These are phyloP conservation scores for Tephrocybe sp. DNA, from an alignment of 768 basidiomycete species.

Conservation along the genomic window DNA sequence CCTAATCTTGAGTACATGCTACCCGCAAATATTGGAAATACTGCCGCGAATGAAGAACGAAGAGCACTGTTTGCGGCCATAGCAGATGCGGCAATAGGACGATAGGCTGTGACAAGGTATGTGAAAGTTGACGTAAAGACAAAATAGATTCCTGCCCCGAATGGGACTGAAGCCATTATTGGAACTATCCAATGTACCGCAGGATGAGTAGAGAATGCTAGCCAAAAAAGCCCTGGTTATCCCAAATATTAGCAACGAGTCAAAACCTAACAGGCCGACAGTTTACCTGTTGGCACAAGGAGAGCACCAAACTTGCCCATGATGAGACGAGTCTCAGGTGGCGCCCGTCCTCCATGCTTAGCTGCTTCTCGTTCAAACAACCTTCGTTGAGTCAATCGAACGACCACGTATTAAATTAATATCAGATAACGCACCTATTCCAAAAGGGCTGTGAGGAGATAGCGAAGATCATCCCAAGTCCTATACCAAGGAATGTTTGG, in stretches of 20 bases:
- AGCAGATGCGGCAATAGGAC: constrained; percentile 65
- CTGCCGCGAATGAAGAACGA: constrained; percentile 59
- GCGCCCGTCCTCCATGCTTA: constrained; percentile 45
- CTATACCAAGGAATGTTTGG: constrained; percentile 61
- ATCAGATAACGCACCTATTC: constrained; percentile 46
- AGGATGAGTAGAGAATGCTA: constrained; percentile 55
- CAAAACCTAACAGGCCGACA: too few relatives aligned
- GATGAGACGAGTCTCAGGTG: constrained; percentile 65
- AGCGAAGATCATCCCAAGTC: constrained; percentile 52
- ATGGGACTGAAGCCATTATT: constrained; percentile 63
- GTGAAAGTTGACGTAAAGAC: constrained; percentile 72
- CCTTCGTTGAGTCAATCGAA: constrained; percentile 23
- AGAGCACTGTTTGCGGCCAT: constrained; percentile 67
- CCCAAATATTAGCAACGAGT: constrained; percentile 50
- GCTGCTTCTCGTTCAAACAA: constrained; percentile 34
- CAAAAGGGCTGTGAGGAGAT: constrained; percentile 52
- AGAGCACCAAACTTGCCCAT: constrained; percentile 72
- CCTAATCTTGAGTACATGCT: constrained; percentile 69
- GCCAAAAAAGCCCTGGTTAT: constrained; percentile 58
- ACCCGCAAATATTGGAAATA: constrained; percentile 65
- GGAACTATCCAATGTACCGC: constrained; percentile 64
- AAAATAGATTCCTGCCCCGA: constrained; percentile 64
- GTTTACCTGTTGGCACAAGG: constrained; percentile 58
- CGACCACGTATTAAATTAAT: background rate
- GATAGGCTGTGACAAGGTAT: constrained; percentile 69